Base-by-base conservation (phyloP, 306 rosid genomes). In the Vigna reflexopilosa region DNA sequence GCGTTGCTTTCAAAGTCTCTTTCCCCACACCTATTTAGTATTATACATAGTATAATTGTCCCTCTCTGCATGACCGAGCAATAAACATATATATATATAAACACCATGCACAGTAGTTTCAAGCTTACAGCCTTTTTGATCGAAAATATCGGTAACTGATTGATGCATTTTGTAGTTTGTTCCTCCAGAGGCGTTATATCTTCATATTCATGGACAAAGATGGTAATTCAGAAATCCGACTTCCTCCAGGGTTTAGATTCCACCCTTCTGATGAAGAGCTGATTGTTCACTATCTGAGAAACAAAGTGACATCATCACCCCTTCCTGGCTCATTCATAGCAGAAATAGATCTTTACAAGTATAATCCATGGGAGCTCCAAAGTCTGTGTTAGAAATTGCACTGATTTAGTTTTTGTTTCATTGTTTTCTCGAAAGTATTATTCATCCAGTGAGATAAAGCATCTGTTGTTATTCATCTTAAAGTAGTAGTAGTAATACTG, bases 241-340 rank as follows among this genome's bases (percentile, higher is more conserved):
- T 92, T 64, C 97, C 95, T 20, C 91, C 97, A 22, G 97, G 97
- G 45, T 92, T 92, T 67, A 87, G 97, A 82, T 92, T 92, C 73
- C 90, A 92, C 80, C 97, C 96, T 47, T 87, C 97, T 6, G 97
- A 92, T 28, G 93, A 89, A 50, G 97, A 92, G 55, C 91, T 92
- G 59, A 80, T 88, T 40, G 83, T 87, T 75, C 90, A 92, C 80
- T 92, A 90, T 77, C 84, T 92, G 47, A 76, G 85, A 81, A 90
- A 90, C 76, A 88, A 87, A 82, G 87, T 86, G 13, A 63, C 86
- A 71, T 88, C 97, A 38, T 65, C 80, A 36, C 91, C 96, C 0
- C 90, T 90, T 57, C 93, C 93, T 8, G 91, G 88, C 38, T 83
- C 86, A 24, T 80, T 90, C 78, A 83, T 92, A n/a, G 84, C 97